Evolutionary conservation across 345 rosid species (phyloP), one percentile per base, ranked within the genome.

Genomic region (Eucalyptus erythrocorys): DNA sequence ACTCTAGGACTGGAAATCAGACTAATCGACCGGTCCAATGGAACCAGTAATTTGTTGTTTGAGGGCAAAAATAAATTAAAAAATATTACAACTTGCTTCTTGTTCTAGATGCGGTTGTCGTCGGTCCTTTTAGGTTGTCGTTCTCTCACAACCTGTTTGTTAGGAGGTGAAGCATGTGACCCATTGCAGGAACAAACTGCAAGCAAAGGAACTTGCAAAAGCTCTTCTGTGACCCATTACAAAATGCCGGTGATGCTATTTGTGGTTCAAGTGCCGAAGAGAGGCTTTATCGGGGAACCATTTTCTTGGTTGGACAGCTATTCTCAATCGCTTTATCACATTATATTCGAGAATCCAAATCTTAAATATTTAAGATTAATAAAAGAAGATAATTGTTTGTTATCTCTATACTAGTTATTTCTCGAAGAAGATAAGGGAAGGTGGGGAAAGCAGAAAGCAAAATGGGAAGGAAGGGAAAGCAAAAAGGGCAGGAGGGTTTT

Each of bases 1-100:
- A 51, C 19, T 19, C 4, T 51, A 51, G 26, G 57, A 51, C 1
- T 0, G 0, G 5, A 2, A 51, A 51, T 1, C 5, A 0, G 4
- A 51, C 26, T 2, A 2, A 51, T 51, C 4, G 2, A 51, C 24
- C 3, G 0, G 55, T 51, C 24, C 2, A 3, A 4, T 19, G 24
- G 24, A 51, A 51, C 4, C 2, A 8, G 9, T 51, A 51, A 51
- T 51, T 51, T 51, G 24, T 51, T 51, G 4, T 51, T 19, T 51
- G 57, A 51, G 57, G 7, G 4, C 57, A 51, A 51, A 51, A 51
- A 51, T 51, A 51, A 19, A 51, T 19, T 51, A 10, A 51, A 51
- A 51, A 51, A 51, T 51, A 51, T 51, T 51, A 21, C 57, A 21
- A 8, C 57, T 51, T 51, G 10, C 26, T 51, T 51, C 19, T 49